A percentile compares a stretch with the other conserved stretches of the same genome.
These are phyloP conservation scores for Tetrahymena elliotti DNA, from an alignment of 73 alveolate genomes.

Conservation along the genomic window DNA sequence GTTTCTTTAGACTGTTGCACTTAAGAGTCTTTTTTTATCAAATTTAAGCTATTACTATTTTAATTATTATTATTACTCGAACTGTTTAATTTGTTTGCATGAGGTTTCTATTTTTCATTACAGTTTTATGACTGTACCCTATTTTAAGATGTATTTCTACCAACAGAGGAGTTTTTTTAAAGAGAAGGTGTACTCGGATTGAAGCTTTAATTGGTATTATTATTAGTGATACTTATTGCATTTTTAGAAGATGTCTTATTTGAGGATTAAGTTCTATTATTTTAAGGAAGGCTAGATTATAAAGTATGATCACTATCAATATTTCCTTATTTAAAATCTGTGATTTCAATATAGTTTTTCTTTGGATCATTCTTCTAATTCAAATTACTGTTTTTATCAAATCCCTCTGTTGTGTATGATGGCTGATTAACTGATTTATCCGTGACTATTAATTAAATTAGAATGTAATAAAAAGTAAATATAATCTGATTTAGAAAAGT, in stretches of 20 bases:
- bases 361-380: neutral
- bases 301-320: neutral
- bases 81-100: neutral
- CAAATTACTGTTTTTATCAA: neutral
- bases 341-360: neutral
- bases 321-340: neutral
- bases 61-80: neutral
- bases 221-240: neutral
- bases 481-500: neutral
- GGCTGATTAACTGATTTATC: neutral
- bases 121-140: neutral
- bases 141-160: neutral
- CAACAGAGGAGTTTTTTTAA: neutral
- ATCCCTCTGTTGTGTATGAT: neutral
- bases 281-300: neutral
- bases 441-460: neutral
- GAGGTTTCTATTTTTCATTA: neutral
- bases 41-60: neutral
- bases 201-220: neutral
- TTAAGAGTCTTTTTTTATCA: neutral
- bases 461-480: neutral
- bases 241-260: neutral
- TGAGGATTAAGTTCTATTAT: neutral
- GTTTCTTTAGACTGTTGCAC: neutral
- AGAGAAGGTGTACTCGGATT: neutral